Evolutionary conservation across 495 filamentous ascomycete genomes (phyloP).

Genomic region (Penicillium canariense): DNA sequence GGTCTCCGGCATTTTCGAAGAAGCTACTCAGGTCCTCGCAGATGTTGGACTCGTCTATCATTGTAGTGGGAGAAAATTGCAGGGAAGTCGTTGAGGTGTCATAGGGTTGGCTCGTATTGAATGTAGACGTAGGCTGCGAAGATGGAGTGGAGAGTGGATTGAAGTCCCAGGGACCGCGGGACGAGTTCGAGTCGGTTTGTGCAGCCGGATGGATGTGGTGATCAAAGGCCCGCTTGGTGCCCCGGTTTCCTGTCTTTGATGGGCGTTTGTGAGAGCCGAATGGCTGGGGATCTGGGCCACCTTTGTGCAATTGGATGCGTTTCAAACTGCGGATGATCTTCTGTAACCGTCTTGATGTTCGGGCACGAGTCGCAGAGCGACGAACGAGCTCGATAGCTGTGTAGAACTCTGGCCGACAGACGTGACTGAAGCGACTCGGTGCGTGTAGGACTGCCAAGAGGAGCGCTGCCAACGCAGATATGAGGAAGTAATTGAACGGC

Average conservation of each 20-base stretch:
- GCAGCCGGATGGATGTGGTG: not conserved
- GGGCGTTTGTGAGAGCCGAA: not conserved
- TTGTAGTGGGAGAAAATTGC: slow-evolving; percentile 19
- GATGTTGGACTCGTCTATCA: slow-evolving; percentile 20
- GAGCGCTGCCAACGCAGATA: slow-evolving; percentile 72
- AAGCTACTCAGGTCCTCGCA: slow-evolving; percentile 45
- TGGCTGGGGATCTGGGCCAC: not conserved
- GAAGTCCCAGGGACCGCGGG: not conserved
- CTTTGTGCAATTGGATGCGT: slow-evolving; percentile 29
- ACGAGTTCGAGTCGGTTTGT: not conserved
- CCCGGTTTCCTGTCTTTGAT: not conserved
- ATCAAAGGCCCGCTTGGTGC: not conserved
- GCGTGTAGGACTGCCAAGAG: slow-evolving; percentile 79
- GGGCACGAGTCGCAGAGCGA: slow-evolving; percentile 46
- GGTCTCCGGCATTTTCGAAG: slow-evolving; percentile 42
- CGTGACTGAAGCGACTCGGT: slow-evolving; percentile 64
- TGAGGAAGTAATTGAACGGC: slow-evolving; percentile 82
- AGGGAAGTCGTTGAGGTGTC: slow-evolving; percentile 12
- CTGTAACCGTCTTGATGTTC: slow-evolving; percentile 36
- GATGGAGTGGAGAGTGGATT: not conserved
- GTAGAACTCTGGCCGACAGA: slow-evolving; percentile 75
- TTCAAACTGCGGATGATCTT: slow-evolving; percentile 43
- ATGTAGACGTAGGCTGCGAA: not conserved
- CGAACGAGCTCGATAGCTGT: slow-evolving; percentile 77
- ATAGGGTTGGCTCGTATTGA: not conserved